Conservation (phyloP, 305 asterid species). For the Fraxinus velutina region DNA sequence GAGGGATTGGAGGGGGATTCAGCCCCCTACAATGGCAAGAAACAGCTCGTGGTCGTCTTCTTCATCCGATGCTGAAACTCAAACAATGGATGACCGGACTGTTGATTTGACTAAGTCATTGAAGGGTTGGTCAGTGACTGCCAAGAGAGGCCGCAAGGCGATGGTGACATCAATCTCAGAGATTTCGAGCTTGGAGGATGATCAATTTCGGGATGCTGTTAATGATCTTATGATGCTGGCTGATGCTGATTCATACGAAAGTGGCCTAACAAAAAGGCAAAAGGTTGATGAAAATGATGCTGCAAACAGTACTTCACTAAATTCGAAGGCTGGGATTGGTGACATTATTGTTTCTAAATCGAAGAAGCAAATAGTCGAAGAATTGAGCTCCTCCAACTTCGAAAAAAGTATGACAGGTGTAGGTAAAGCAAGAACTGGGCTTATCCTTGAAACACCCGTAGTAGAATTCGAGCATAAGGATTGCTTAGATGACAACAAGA, state of each 20-base stretch:
- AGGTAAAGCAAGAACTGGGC: not conserved
- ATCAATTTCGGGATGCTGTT: constrained; percentile 34
- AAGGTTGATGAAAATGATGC: constrained; percentile 17
- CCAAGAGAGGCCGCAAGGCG: constrained; percentile 48
- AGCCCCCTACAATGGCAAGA: constrained; percentile 9
- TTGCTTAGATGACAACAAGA: not conserved
- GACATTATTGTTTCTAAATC: not conserved
- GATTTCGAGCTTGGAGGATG: constrained; percentile 25
- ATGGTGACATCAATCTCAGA: not conserved
- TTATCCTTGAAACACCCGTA: not conserved
- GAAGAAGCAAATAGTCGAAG: not conserved
- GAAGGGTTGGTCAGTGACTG: constrained; percentile 48
- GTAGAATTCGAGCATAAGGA: not conserved
- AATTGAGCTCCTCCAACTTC: not conserved
- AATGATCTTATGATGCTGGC: constrained; percentile 40
- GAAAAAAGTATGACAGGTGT: not conserved
- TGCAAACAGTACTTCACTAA: constrained; percentile 23
- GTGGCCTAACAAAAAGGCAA: not conserved
- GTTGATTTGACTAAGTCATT: constrained; percentile 28
- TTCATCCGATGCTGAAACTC: constrained; percentile 17
- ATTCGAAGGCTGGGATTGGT: constrained; percentile 6
- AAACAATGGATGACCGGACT: not conserved
- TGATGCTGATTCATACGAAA: constrained; percentile 7
- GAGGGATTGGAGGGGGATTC: constrained; percentile 59
- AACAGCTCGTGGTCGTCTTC: constrained; percentile 18